A percentile compares a stretch with the other conserved stretches of the same genome.
These are phyloP conservation scores for Rosa persica DNA, from an alignment of 306 rosid genomes.

Conservation along the genomic window DNA sequence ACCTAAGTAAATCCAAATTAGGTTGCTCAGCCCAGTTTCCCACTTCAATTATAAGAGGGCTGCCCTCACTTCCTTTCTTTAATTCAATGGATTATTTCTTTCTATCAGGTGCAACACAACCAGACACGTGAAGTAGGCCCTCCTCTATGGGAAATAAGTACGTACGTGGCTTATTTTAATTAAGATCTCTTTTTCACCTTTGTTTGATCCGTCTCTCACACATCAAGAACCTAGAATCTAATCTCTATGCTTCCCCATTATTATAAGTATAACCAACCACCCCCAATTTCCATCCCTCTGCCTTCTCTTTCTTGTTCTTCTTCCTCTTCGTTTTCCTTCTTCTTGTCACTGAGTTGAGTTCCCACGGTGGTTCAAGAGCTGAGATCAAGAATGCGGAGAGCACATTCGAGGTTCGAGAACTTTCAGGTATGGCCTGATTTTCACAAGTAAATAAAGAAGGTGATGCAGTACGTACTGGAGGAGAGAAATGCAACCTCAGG, in stretches of 20 bases:
- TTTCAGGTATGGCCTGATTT: constrained; percentile 53
- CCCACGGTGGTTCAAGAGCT: constrained; percentile 26
- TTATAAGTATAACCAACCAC: constrained; percentile 36
- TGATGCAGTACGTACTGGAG: constrained; percentile 27
- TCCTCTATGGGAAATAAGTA: neutral
- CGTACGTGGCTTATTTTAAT: constrained; percentile 18
- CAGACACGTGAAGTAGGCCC: constrained; percentile 28
- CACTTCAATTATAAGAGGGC: constrained; percentile 19
- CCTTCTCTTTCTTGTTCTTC: neutral
- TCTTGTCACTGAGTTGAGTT: constrained; percentile 2
- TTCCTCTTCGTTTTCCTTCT: neutral
- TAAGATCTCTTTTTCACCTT: constrained; percentile 9
- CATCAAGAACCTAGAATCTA: neutral
- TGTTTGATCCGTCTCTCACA: constrained; percentile 31
- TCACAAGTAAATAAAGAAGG: neutral
- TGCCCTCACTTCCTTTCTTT: neutral
- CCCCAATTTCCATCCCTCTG: constrained; percentile 16
- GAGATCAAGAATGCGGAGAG: constrained; percentile 17
- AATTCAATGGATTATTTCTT: constrained; percentile 20
- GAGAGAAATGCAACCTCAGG: constrained; percentile 64
- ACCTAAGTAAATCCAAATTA: constrained; percentile 4
- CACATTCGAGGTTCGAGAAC: constrained; percentile 16
- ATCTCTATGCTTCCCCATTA: neutral
- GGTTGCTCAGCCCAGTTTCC: constrained; percentile 44
- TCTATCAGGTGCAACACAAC: neutral